Evolutionary conservation across 1,284 basidiomycete genomes (phyloP), one percentile per base, ranked within the genome.

Genomic region (Cryptococcus amylolentus): DNA sequence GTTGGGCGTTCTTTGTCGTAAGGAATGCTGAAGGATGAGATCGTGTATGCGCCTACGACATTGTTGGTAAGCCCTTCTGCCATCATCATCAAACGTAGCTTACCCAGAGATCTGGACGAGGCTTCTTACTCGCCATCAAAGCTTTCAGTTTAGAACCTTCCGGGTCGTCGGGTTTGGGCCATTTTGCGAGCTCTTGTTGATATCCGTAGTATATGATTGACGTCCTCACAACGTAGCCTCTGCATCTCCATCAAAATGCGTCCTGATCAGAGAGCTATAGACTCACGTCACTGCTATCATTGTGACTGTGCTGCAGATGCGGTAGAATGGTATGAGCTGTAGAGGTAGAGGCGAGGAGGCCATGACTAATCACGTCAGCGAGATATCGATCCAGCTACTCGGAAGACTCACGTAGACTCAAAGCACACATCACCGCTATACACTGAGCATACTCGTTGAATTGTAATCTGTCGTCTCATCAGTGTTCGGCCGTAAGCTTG

Each of bases 11-110:
- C n/a, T 62, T 55, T 0, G 70, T 72, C n/a, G 70, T 72, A 4
- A 72, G 59, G 46, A 71, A 72, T 3, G 61, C 58, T 12, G 68
- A 70, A 31, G 70, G 70, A 49, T 72, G 70, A 10, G 69, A 67
- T 6, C 67, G 64, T 14, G 63, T 67, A 51, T 72, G 59, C 6
- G 68, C 67, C 70, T 67, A 26, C 13, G 20, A 31, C n/a, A 47
- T 26, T 18, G 31, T 6, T 20, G 40, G 20, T 37, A 18, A 51
- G 41, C 14, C 18, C 16, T 12, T 8, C 14, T n/a, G 18, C 18
- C 18, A 26, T 44, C 42, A 20, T 20, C 18, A 3, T 4, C 42
- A 14, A 12, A 44, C 18, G 38, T 13, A 57, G 23, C 64, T 56
- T 43, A 63, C 67, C 67, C 67, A 69, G 18, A 61, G 38, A 51